phyloP scores from a whole-genome alignment of 2,329 filamentous ascomycete species.

The Epichloe baconii region DNA sequence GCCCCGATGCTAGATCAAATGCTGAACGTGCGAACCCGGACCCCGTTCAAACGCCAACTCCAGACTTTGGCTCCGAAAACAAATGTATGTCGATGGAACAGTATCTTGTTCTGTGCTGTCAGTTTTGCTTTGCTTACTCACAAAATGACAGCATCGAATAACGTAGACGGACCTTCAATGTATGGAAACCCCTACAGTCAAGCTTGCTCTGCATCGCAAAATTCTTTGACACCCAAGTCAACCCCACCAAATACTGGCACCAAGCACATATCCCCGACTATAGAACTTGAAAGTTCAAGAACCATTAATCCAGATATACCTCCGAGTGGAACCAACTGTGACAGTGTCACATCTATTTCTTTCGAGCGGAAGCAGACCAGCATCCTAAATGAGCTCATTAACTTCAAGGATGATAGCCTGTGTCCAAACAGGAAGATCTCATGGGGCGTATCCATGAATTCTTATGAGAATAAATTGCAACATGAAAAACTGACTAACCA shows the following conservation, averaged over 20 bases:
- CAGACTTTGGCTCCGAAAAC: not conserved
- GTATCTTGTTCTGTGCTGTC: not conserved
- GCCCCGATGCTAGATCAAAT: conserved; percentile 2
- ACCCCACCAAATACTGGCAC: conserved; percentile 5
- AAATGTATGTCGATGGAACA: not conserved
- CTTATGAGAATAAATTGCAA: not conserved
- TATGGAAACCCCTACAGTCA: conserved; percentile 22
- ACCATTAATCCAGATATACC: conserved; percentile 3
- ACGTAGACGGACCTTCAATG: conserved; percentile 28
- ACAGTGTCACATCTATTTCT: conserved; percentile 16
- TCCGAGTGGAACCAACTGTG: conserved; percentile 20
- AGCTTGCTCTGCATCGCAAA: not conserved
- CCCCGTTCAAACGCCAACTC: not conserved
- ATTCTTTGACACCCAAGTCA: conserved; percentile 8
- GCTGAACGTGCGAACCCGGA: not conserved
- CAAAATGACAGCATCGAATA: conserved; percentile 3
- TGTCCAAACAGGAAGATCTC: not conserved
- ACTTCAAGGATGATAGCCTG: conserved; percentile 13
- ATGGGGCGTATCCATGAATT: not conserved
- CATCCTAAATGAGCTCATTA: conserved; percentile 25
- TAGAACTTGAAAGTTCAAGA: conserved; percentile 7
- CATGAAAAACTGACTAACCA: conserved; percentile 19
- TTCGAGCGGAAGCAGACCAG: conserved; percentile 28
- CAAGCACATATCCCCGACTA: not conserved
- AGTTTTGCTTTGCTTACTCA: not conserved